phyloP scores from a whole-genome alignment of 1,284 basidiomycete species.

The Boletellus deceptivus region DNA sequence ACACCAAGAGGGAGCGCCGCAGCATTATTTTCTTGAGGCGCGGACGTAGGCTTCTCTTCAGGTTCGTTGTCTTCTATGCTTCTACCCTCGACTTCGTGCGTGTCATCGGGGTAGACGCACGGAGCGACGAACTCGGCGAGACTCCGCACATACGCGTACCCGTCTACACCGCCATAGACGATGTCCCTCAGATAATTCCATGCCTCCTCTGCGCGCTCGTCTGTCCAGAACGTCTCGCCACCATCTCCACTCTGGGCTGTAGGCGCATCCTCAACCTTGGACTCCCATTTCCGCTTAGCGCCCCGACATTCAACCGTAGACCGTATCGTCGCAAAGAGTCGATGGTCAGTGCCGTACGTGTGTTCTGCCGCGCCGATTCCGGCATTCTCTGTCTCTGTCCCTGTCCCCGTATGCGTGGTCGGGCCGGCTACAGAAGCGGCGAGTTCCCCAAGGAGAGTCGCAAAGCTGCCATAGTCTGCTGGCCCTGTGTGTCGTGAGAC shows the following conservation, averaged over 20 bases:
- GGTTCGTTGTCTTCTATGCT: background rate
- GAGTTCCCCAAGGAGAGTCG: conserved; percentile 39
- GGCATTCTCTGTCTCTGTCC: background rate
- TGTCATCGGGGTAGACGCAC: conserved; percentile 8
- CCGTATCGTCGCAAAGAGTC: conserved; percentile 37
- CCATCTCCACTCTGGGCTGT: conserved; percentile 7
- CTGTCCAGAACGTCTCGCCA: conserved; percentile 45
- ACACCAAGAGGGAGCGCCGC: conserved; percentile 36
- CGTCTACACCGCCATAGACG: conserved; percentile 73
- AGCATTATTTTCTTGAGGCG: background rate
- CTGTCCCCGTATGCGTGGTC: background rate
- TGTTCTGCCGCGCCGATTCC: conserved; percentile 4
- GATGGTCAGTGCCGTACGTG: conserved; percentile 35
- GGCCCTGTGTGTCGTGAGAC: conserved; percentile 49
- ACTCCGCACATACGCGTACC: conserved; percentile 69
- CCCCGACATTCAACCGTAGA: conserved; percentile 26
- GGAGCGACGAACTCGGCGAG: conserved; percentile 61
- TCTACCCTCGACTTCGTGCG: background rate
- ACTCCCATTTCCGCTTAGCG: conserved; percentile 16
- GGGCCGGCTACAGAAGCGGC: conserved; percentile 24
- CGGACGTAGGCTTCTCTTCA: background rate
- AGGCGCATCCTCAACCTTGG: background rate
- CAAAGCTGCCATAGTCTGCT: conserved; percentile 61
- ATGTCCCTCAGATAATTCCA: conserved; percentile 64
- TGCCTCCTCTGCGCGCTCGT: conserved; percentile 46